phyloP scores from a whole-genome alignment of 192 early-diverging fungal species.

The Coemansia sp. region DNA sequence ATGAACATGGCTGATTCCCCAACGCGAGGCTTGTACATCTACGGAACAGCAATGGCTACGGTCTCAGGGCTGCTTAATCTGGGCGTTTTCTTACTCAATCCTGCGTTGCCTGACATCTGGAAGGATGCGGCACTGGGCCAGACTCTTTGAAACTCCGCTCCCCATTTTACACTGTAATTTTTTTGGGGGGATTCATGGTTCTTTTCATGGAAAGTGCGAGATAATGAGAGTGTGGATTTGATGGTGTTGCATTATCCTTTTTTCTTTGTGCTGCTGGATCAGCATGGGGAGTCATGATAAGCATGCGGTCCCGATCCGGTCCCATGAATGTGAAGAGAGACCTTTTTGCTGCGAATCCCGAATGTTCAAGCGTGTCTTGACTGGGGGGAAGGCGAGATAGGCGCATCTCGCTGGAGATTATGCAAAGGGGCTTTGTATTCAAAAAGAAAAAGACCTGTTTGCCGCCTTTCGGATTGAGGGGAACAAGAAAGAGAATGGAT shows the following conservation, averaged over 20 bases:
- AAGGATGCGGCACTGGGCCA: conserved; percentile 15
- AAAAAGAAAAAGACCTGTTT: too few relatives aligned
- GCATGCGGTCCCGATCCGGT: too few relatives aligned
- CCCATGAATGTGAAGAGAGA: too few relatives aligned
- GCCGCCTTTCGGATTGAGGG: too few relatives aligned
- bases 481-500: too few relatives aligned
- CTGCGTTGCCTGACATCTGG: conserved; percentile 49
- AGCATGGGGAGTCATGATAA: too few relatives aligned
- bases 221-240: neutral
- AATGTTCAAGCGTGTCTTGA: too few relatives aligned
- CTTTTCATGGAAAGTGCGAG: neutral
- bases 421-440: too few relatives aligned
- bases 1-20: conserved; percentile 34
- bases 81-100: conserved; percentile 49
- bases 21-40: conserved; percentile 26
- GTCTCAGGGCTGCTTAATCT: conserved; percentile 39
- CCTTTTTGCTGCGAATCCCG: too few relatives aligned
- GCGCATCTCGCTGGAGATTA: too few relatives aligned
- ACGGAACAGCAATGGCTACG: conserved; percentile 37
- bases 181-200: too few relatives aligned
- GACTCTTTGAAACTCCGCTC: conserved; percentile 19
- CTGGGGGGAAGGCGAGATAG: too few relatives aligned
- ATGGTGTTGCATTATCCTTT: neutral
- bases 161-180: neutral
- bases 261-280: neutral